Evolutionary conservation across 2,329 filamentous ascomycete species (phyloP).

Genomic region (Cercospora sp.): DNA sequence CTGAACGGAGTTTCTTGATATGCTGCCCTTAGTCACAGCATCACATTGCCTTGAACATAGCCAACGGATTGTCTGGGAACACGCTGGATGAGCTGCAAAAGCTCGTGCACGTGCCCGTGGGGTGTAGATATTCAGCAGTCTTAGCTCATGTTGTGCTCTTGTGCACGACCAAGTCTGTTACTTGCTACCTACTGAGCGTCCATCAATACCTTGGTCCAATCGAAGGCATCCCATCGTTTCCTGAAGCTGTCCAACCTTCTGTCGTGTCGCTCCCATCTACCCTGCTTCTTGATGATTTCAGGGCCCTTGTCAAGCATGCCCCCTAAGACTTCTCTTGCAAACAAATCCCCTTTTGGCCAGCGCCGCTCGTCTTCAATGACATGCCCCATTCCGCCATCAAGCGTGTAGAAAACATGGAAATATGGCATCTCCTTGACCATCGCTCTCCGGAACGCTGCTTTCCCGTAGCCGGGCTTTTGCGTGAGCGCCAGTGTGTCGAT

Average conservation of each 20-base stretch:
- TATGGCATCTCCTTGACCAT: constrained; percentile 97
- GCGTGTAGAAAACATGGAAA: constrained; percentile 92
- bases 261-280: constrained; percentile 73
- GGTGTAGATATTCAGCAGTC: not conserved
- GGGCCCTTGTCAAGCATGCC: constrained; percentile 85
- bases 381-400: constrained; percentile 91
- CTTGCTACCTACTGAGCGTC: constrained; percentile 29
- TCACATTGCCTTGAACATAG: not conserved
- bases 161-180: not conserved
- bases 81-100: not conserved
- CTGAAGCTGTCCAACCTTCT: constrained; percentile 72
- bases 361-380: constrained; percentile 80
- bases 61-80: not conserved
- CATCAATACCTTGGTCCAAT: constrained; percentile 72
- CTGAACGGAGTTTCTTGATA: not conserved
- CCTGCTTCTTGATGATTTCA: constrained; percentile 85
- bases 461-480: constrained; percentile 66
- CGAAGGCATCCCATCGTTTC: constrained; percentile 87
- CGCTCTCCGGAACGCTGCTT: constrained; percentile 75
- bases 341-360: constrained; percentile 90
- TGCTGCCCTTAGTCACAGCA: not conserved
- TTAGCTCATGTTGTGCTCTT: constrained; percentile 1
- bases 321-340: constrained; percentile 86
- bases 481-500: constrained; percentile 77
- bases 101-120: not conserved